These are phyloP conservation scores for Paramecium caudatum DNA, from an alignment of 73 alveolate genomes.

Conservation along the genomic window DNA sequence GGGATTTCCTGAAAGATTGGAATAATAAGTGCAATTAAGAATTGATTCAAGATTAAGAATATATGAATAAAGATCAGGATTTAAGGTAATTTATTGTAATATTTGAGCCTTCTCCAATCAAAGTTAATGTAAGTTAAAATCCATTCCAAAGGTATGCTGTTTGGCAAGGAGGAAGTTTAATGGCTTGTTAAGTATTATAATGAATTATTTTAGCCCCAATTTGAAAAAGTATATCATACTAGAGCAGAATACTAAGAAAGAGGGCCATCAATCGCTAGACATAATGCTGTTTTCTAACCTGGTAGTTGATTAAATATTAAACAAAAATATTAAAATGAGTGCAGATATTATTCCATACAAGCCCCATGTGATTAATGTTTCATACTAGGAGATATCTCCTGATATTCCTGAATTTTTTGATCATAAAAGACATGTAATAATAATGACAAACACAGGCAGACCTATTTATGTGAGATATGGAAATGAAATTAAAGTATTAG, in stretches of 20 bases:
- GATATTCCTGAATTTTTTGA: constrained; percentile 67
- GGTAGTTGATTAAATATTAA: constrained; percentile 59
- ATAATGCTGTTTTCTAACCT: constrained; percentile 90
- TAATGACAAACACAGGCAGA: constrained; percentile 89
- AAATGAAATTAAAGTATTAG: constrained; percentile 83
- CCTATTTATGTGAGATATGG: constrained; percentile 91
- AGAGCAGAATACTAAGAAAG: constrained; percentile 92
- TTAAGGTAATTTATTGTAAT: constrained; percentile 35
- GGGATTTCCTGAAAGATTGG: constrained; percentile 95
- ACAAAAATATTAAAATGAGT: constrained; percentile 20
- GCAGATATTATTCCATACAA: not conserved
- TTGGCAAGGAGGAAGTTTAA: constrained; percentile 96
- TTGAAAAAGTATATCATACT: constrained; percentile 85
- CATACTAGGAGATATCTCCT: constrained; percentile 48
- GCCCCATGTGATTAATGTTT: constrained; percentile 51
- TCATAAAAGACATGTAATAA: constrained; percentile 83
- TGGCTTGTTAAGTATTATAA: constrained; percentile 79
- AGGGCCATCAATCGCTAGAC: constrained; percentile 97
- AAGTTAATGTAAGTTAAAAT: constrained; percentile 86
- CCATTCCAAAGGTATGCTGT: constrained; percentile 94
- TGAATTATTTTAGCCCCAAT: constrained; percentile 70
- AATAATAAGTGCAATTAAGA: constrained; percentile 83
- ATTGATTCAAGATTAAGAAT: constrained; percentile 87
- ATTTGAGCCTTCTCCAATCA: constrained; percentile 81
- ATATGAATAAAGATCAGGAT: constrained; percentile 80